Percentiles rank a stretch among this genome's conserved stretches.
These are phyloP conservation scores for Odontarrhena argentea DNA, from an alignment of 345 rosid genomes.

Conservation along the genomic window DNA sequence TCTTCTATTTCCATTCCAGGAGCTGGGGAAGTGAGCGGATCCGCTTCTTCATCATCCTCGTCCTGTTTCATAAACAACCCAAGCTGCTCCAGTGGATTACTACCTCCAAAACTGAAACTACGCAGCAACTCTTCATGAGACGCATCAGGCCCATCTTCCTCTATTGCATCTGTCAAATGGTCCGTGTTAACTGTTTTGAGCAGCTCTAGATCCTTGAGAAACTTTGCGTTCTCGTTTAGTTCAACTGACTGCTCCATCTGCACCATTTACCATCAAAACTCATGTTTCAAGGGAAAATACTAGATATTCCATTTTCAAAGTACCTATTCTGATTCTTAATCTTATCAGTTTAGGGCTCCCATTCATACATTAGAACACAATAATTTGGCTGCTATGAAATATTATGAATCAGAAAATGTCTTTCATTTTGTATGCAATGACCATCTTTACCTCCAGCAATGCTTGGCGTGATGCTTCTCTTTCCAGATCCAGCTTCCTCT, in stretches of 20 bases:
- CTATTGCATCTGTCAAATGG: slow-evolving; percentile 48
- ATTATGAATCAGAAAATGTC: background rate
- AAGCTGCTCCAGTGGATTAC: slow-evolving; percentile 77
- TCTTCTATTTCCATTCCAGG: slow-evolving; percentile 31
- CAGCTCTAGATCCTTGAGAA: slow-evolving; percentile 80
- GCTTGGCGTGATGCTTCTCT: slow-evolving; percentile 94
- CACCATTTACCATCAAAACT: slow-evolving; percentile 23
- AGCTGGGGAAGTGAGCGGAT: background rate
- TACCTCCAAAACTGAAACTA: slow-evolving; percentile 69
- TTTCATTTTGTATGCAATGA: background rate
- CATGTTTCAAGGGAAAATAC: background rate
- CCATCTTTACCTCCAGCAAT: slow-evolving; percentile 58
- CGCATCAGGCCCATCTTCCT: slow-evolving; percentile 55
- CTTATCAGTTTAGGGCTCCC: background rate
- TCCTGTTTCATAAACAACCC: slow-evolving; percentile 55
- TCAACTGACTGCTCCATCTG: slow-evolving; percentile 65
- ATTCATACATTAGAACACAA: background rate
- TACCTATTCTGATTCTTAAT: slow-evolving; percentile 11
- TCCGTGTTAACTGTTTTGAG: slow-evolving; percentile 49
- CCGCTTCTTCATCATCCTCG: slow-evolving; percentile 69
- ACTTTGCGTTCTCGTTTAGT: slow-evolving; percentile 71
- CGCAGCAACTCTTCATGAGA: slow-evolving; percentile 58
- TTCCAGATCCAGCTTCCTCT: slow-evolving; percentile 72
- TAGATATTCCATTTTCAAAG: background rate
- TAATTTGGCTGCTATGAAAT: slow-evolving; percentile 1